A percentile compares a stretch with the other conserved stretches of the same genome.
Evolutionary conservation across 495 filamentous ascomycete genomes (phyloP).

Genomic region (Sordaria brevicollis): DNA sequence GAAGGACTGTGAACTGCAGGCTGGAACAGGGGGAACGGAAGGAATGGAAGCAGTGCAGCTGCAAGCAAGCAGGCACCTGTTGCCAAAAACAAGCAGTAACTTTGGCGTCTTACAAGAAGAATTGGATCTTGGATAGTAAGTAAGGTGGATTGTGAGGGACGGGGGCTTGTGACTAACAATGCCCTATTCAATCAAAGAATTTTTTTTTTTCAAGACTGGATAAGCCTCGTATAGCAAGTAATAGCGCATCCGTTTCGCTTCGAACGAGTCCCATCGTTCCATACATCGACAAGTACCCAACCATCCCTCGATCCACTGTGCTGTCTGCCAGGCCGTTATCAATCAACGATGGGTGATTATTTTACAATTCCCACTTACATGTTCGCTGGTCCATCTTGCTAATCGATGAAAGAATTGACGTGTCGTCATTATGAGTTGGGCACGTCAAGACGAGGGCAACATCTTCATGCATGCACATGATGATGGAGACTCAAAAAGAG

Average conservation of each 20-base stretch:
- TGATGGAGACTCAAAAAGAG: neutral
- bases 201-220: neutral
- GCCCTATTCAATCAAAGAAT: neutral
- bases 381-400: neutral
- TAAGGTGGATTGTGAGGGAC: neutral
- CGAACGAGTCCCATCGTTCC: neutral
- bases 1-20: neutral
- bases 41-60: neutral
- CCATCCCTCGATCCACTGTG: neutral
- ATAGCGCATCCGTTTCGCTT: neutral
- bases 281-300: neutral
- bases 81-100: neutral
- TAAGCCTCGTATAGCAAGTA: neutral
- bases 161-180: neutral
- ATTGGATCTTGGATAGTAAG: no score
- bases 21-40: neutral
- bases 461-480: neutral
- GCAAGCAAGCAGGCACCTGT: neutral
- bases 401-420: neutral
- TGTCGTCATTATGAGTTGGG: neutral
- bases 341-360: neutral
- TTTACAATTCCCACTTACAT: neutral
- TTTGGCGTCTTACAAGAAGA: neutral
- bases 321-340: neutral
- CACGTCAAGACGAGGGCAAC: neutral